Evolutionary conservation across 1,139 yeast genomes (phyloP), one percentile per base, ranked within the genome.

Genomic region (Magnusiomyces sp.): DNA sequence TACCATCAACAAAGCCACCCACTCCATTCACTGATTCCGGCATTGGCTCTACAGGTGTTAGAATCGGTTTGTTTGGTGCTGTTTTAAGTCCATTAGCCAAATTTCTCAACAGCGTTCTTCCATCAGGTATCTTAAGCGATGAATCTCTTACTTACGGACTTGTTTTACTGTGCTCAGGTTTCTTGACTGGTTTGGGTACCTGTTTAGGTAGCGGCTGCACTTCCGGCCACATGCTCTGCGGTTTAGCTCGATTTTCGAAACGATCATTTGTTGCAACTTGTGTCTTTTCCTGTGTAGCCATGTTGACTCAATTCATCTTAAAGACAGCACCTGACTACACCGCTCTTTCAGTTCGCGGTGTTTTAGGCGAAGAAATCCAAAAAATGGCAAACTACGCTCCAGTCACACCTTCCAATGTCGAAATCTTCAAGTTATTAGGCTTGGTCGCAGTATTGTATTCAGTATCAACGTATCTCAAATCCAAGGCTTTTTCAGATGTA

Each of bases 221-320:
- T 1, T 73, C 77, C 0, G 79, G 79, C 5, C 79, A 75, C 53
- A 72, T 75, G 76, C 62, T 75, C 6, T 62, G 67, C 20, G 79
- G 79, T 0, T 48, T 74, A 14, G 69, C 77, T 2, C 62, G 78
- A 40, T 55, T 71, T 7, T 63, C 77, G 43, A 46, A 61, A 48
- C 62, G 79, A 51, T 71, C 76, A 13, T 48, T 74, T 6, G 69
- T 68, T 4, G 77, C 79, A 1, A 71, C 76, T 0, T 54, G 56
- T 7, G 55, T 64, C 1, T 74, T 75, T 52, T 56, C 65, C 1
- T 13, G 58, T 1, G 56, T 64, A 2, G 77, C 73, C 0, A 65
- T 71, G 41, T 31, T 53, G 2, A 58, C 65, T 1, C 53, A 60
- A 6, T 51, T 50, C 31, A 6, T 54, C 1, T 46, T 45, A 4